Percentiles rank a stretch among this genome's conserved stretches.
Conservation (phyloP, 1,284 basidiomycete genomes). For the Pseudozyma sp. region DNA sequence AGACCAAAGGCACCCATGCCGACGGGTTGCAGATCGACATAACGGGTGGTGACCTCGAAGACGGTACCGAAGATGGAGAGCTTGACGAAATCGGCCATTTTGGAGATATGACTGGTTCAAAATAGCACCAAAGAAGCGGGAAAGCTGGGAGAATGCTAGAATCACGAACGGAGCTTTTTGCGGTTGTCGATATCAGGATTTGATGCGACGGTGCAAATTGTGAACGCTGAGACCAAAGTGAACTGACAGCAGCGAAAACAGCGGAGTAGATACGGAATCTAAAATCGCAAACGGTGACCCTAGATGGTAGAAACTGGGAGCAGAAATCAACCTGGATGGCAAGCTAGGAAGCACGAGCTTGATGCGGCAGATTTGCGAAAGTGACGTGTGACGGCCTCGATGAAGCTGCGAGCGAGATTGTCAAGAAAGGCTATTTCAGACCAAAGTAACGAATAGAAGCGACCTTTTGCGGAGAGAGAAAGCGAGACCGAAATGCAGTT, state of each 20-base stretch:
- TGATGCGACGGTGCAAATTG: conserved; percentile 1
- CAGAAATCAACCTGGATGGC: background rate
- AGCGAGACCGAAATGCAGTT: background rate
- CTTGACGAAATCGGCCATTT: conserved; percentile 83
- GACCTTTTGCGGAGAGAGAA: conserved; percentile 12
- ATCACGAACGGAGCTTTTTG: background rate
- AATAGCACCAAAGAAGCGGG: too few relatives aligned
- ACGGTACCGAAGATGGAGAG: conserved; percentile 97
- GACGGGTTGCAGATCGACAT: conserved; percentile 99
- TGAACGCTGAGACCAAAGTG: background rate
- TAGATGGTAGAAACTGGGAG: background rate
- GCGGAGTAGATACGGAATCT: background rate
- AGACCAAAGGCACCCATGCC: conserved; percentile 84
- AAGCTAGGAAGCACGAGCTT: background rate
- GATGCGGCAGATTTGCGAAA: too few relatives aligned
- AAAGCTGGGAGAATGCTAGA: background rate
- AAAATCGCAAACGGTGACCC: conserved; percentile 4
- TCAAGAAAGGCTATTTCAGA: too few relatives aligned
- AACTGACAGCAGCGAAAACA: background rate
- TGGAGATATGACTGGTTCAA: conserved; percentile 5
- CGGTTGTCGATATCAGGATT: conserved; percentile 1
- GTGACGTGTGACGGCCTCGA: too few relatives aligned
- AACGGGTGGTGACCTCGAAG: conserved; percentile 83
- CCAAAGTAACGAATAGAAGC: conserved; percentile 11
- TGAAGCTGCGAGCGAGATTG: background rate